Base-by-base conservation (phyloP, 768 basidiomycete genomes). In the Hydnum rufescens region DNA sequence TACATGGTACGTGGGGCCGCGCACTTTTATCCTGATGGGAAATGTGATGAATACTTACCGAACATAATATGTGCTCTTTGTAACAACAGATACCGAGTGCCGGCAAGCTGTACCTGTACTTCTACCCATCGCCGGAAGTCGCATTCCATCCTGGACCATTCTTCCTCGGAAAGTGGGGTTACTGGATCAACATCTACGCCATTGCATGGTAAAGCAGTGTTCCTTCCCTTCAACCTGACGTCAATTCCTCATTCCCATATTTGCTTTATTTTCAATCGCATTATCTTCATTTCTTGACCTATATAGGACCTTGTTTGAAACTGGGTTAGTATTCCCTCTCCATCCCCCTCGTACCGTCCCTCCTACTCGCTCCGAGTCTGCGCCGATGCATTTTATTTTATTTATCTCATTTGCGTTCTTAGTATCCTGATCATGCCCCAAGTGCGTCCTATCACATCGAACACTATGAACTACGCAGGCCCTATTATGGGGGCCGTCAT, bases 381-480 rank as follows among this genome's bases (percentile, higher is more conserved):
- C n/a, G n/a, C n/a, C 49, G 29, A 28, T 55, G 13, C 36, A 39
- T 13, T 4, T 52, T 31, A 16, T 52, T 3, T 53, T 26, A 32
- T 2, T 29, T 47, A 28, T 25, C 25, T 47, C 13, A 47, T 28
- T 16, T 22, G 18, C 8, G 3, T 47, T 16, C 16, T 3, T 28
- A 59, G 58, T 3, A 52, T 58, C 43, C 46, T 58, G 13, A 59
- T 58, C 51, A 59, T 58, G 58, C 58, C 58, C 18, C 58, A 58
- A 59, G 58, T 58, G 8, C 46, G 32, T 42, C 58, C 58, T 25
- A 54, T 58, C 8, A 59, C 49, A 22, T 52, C 58, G 5, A 25
- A 28, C 4, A 58, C 58, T 32, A 58, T 58, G 58, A 58, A 58
- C 36, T 58, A 58, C 32, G 58, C 58, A n/a, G 58, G 58, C 22